Evolutionary conservation across 2,329 filamentous ascomycete genomes (phyloP).

Genomic region (Colletotrichum simmondsii): DNA sequence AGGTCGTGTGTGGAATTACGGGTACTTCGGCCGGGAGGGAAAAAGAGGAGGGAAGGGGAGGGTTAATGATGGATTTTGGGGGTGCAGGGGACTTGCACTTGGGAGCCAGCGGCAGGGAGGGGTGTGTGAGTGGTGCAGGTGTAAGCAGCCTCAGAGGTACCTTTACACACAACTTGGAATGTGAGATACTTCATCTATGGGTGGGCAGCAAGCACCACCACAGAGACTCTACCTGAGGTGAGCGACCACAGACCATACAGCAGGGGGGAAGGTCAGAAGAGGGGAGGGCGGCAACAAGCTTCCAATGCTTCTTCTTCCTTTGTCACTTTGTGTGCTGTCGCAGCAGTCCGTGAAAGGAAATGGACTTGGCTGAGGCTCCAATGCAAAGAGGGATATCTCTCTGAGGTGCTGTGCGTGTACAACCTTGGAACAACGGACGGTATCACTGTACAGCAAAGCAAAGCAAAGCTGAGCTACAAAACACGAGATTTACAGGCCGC

Average conservation of each 20-base stretch:
- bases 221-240: background rate
- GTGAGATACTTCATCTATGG: background rate
- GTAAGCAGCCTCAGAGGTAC: conserved; percentile 20
- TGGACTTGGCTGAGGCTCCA: background rate
- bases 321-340: conserved; percentile 26
- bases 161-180: background rate
- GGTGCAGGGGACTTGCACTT: conserved; percentile 10
- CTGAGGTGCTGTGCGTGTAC: background rate
- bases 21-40: conserved; percentile 5
- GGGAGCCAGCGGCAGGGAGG: background rate
- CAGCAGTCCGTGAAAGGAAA: conserved; percentile 26
- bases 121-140: background rate
- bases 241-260: background rate
- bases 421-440: background rate
- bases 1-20: conserved; percentile 27
- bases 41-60: conserved; percentile 29
- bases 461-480: background rate
- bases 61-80: conserved; percentile 34
- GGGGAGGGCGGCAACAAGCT: conserved; percentile 15
- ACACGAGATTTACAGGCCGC: background rate
- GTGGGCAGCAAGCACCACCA: background rate
- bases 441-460: background rate
- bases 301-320: conserved; percentile 6
- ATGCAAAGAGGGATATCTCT: background rate
- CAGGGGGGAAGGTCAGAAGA: background rate